These are phyloP conservation scores for Phyllosticta ampelicida DNA, from an alignment of 2,329 filamentous ascomycete species.

Conservation along the genomic window DNA sequence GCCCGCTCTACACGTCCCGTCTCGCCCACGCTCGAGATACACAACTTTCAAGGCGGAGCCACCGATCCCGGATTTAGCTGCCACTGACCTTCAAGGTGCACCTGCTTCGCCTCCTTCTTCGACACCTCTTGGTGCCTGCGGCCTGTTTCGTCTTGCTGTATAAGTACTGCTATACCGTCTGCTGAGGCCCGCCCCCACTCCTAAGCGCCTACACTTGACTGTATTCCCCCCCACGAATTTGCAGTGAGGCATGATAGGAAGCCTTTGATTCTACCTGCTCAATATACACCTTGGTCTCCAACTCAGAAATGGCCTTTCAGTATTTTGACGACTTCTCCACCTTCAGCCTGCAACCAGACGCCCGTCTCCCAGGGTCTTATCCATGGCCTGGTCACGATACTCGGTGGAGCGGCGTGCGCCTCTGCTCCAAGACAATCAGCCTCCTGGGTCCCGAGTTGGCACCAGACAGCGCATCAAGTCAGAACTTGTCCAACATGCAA, in stretches of 20 bases:
- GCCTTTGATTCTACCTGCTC: background rate
- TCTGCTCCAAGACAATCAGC: slow-evolving; percentile 13
- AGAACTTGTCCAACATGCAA: slow-evolving; percentile 21
- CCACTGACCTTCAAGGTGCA: slow-evolving; percentile 5
- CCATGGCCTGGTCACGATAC: slow-evolving; percentile 12
- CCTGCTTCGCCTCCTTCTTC: slow-evolving; percentile 6
- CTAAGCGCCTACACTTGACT: background rate
- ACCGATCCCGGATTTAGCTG: slow-evolving; percentile 7
- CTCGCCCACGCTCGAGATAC: slow-evolving; percentile 1
- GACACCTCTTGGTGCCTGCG: background rate
- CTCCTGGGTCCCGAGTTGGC: slow-evolving; percentile 14
- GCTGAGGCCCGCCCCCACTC: background rate
- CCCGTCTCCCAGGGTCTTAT: slow-evolving; percentile 4
- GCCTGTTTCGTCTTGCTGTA: background rate
- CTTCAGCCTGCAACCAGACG: slow-evolving; percentile 16
- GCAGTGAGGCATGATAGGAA: background rate
- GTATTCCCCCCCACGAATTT: background rate
- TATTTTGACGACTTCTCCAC: slow-evolving; percentile 15
- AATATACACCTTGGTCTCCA: no score
- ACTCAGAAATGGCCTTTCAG: background rate
- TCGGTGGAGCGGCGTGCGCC: slow-evolving; percentile 6
- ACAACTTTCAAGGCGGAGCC: slow-evolving; percentile 9
- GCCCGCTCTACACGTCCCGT: slow-evolving; percentile 4
- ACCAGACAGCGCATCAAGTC: slow-evolving; percentile 15
- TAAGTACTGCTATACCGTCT: background rate